Evolutionary conservation across 139 green algal species (phyloP).

Genomic region (Tetradesmus lagerheimii): DNA sequence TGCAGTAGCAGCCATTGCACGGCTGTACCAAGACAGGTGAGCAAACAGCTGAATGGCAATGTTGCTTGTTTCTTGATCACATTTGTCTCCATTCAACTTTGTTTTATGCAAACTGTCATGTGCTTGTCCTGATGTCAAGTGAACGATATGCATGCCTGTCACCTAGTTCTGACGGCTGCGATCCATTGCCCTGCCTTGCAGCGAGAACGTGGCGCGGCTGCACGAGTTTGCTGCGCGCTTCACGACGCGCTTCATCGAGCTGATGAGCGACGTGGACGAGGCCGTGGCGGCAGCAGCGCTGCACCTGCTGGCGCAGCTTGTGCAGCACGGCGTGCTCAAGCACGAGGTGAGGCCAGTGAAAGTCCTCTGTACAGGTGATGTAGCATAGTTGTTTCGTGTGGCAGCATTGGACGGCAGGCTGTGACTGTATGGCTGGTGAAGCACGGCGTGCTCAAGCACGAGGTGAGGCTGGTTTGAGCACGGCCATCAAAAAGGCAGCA

Average conservation of each 20-base stretch:
- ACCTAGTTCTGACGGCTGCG: no score
- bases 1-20: slow-evolving; percentile 65
- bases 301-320: slow-evolving; percentile 71
- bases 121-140: no score
- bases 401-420: no score
- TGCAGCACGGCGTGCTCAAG: slow-evolving; percentile 45
- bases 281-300: slow-evolving; percentile 83
- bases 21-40: slow-evolving; percentile 69
- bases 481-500: no score
- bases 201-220: slow-evolving; percentile 68
- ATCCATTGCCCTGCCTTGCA: neutral
- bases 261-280: slow-evolving; percentile 88
- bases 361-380: neutral
- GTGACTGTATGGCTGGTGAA: no score
- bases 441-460: slow-evolving; percentile 13
- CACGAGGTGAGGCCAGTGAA: neutral
- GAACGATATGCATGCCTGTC: neutral
- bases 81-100: no score
- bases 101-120: no score
- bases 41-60: no score
- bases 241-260: slow-evolving; percentile 80
- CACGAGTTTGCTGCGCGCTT: slow-evolving; percentile 88
- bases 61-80: no score
- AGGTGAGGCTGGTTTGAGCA: neutral
- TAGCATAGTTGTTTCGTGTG: neutral